Percentiles rank a stretch among this genome's conserved stretches.
Evolutionary conservation across 805 yeast species (phyloP).

Genomic region (Torulaspora gathmanii): DNA sequence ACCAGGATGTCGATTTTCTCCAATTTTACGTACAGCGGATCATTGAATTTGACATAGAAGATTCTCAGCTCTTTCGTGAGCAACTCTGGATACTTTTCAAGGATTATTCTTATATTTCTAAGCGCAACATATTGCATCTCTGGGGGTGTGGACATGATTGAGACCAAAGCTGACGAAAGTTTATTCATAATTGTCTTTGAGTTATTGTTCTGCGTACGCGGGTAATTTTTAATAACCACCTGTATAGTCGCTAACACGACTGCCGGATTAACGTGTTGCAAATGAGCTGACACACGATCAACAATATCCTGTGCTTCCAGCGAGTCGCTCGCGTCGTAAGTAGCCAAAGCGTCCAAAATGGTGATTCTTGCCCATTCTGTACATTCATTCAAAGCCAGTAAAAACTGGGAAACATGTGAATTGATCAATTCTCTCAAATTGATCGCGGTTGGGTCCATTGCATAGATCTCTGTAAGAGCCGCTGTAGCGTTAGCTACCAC

Average conservation of each 20-base stretch:
- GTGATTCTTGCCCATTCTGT: slow-evolving; percentile 99
- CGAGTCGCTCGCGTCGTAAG: slow-evolving; percentile 51
- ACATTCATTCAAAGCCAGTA: slow-evolving; percentile 88
- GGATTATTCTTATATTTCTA: slow-evolving; percentile 81
- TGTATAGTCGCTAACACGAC: slow-evolving; percentile 85
- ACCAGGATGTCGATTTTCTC: slow-evolving; percentile 74
- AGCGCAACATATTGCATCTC: slow-evolving; percentile 93
- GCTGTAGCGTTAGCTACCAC: slow-evolving; percentile 93
- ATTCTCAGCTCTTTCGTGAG: slow-evolving; percentile 77
- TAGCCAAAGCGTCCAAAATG: slow-evolving; percentile 74
- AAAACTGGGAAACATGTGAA: slow-evolving; percentile 51
- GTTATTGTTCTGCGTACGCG: slow-evolving; percentile 40
- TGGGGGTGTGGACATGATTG: slow-evolving; percentile 81
- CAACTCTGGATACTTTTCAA: slow-evolving; percentile 82
- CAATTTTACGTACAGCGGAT: slow-evolving; percentile 71
- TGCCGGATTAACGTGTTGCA: slow-evolving; percentile 95
- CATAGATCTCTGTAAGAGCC: slow-evolving; percentile 78
- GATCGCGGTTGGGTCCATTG: slow-evolving; percentile 51
- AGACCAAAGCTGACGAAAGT: slow-evolving; percentile 78
- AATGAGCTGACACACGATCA: slow-evolving; percentile 87
- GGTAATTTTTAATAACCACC: slow-evolving; percentile 67
- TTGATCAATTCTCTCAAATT: slow-evolving; percentile 39
- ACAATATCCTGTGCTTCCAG: slow-evolving; percentile 78
- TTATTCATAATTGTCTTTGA: slow-evolving; percentile 55
- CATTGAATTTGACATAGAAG: slow-evolving; percentile 82